phyloP scores from a whole-genome alignment of 257 asterid genomes.

The Salvia rosmarinus region DNA sequence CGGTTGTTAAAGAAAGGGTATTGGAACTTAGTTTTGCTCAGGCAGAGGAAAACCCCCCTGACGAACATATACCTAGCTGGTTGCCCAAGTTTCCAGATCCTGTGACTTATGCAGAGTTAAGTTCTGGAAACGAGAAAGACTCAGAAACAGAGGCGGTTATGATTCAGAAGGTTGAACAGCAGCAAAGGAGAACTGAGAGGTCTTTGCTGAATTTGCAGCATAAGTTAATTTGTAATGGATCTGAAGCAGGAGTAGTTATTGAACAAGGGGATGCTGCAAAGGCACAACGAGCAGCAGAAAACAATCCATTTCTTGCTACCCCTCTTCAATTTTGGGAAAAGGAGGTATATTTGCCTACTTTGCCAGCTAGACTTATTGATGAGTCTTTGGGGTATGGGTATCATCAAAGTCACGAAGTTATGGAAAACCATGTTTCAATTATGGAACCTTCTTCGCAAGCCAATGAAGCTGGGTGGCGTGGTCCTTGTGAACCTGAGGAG shows the following conservation, averaged over 20 bases:
- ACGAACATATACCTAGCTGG: constrained; percentile 74
- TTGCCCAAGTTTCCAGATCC: constrained; percentile 61
- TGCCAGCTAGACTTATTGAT: constrained; percentile 55
- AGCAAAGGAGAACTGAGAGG: constrained; percentile 41
- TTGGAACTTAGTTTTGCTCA: constrained; percentile 49
- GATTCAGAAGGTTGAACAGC: constrained; percentile 44
- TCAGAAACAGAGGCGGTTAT: constrained; percentile 33
- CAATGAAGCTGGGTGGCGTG: constrained; percentile 41
- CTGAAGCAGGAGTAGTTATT: constrained; percentile 44
- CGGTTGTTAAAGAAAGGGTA: constrained; percentile 55
- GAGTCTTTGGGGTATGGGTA: constrained; percentile 36
- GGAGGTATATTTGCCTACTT: constrained; percentile 55
- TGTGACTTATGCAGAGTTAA: constrained; percentile 39
- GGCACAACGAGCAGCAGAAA: constrained; percentile 48
- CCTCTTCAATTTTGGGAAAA: constrained; percentile 71
- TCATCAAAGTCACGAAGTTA: constrained; percentile 37
- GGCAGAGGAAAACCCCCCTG: constrained; percentile 51
- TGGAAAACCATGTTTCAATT: constrained; percentile 42
- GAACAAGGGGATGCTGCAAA: constrained; percentile 48
- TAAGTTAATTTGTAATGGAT: constrained; percentile 46
- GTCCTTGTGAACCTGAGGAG: constrained; percentile 42
- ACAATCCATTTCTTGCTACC: constrained; percentile 66
- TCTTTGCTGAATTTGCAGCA: constrained; percentile 48
- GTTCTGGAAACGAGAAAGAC: constrained; percentile 41
- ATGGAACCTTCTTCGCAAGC: constrained; percentile 48